Conservation (phyloP, 2,329 filamentous ascomycete genomes). For the Epichloe gansuensis region DNA sequence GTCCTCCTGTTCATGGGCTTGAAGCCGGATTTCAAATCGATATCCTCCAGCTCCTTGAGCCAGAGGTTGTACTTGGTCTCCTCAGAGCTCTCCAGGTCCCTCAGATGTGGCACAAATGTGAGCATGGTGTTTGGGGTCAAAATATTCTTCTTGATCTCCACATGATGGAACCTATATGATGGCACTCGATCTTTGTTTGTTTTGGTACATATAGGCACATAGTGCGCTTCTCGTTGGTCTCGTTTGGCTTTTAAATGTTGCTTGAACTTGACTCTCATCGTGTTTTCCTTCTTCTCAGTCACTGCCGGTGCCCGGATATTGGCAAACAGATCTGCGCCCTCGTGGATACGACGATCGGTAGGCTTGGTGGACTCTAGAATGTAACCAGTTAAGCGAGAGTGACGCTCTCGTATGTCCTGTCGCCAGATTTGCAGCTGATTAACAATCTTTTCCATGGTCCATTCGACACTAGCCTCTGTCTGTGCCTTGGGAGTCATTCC, state of each 20-base stretch:
- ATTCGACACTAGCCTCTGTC: slow-evolving; percentile 19
- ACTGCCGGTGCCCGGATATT: slow-evolving; percentile 26
- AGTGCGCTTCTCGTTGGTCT: slow-evolving; percentile 30
- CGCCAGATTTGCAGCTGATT: slow-evolving; percentile 26
- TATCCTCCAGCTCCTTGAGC: slow-evolving; percentile 44
- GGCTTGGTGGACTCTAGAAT: slow-evolving; percentile 33
- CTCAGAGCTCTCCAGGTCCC: slow-evolving; percentile 44
- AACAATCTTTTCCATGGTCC: slow-evolving; percentile 33
- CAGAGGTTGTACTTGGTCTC: slow-evolving; percentile 43
- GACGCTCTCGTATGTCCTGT: slow-evolving; percentile 31
- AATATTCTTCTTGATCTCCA: slow-evolving; percentile 47
- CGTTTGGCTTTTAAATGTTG: slow-evolving; percentile 33
- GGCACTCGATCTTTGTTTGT: slow-evolving; percentile 41
- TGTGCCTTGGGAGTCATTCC: slow-evolving; percentile 11
- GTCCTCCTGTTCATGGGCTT: slow-evolving; percentile 40
- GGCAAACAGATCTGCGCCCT: slow-evolving; percentile 36
- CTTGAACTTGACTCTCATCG: slow-evolving; percentile 40
- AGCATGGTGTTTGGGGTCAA: slow-evolving; percentile 48
- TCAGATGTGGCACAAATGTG: slow-evolving; percentile 47
- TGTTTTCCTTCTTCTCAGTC: slow-evolving; percentile 24
- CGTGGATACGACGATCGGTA: slow-evolving; percentile 26
- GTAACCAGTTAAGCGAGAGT: slow-evolving; percentile 32
- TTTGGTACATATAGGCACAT: slow-evolving; percentile 33
- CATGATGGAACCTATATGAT: slow-evolving; percentile 46
- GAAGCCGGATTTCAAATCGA: slow-evolving; percentile 46